These are phyloP conservation scores for Cairneyella variabilis DNA, from an alignment of 495 filamentous ascomycete genomes.

Conservation along the genomic window DNA sequence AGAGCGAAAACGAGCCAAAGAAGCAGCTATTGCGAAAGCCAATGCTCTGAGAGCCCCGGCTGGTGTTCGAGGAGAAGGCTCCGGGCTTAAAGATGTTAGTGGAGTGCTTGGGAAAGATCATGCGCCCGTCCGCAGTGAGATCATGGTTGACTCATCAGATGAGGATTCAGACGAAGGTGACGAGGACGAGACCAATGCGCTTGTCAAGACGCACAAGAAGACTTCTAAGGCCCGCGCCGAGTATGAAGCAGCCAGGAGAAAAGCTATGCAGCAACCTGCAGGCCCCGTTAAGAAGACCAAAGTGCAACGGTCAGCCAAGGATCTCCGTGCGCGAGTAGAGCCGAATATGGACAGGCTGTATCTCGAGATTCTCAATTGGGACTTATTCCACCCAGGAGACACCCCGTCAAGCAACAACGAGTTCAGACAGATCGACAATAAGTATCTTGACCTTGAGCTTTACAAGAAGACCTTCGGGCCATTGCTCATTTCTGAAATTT, in stretches of 20 bases:
- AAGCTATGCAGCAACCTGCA: constrained; percentile 44
- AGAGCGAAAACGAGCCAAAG: constrained; percentile 67
- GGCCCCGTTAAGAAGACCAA: constrained; percentile 79
- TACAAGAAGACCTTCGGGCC: constrained; percentile 92
- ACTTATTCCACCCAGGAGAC: constrained; percentile 83
- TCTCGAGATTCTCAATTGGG: constrained; percentile 82
- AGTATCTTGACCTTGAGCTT: constrained; percentile 66
- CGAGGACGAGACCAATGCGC: constrained; percentile 40
- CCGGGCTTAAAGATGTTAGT: constrained; percentile 64
- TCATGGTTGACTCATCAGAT: constrained; percentile 86
- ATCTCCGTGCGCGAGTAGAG: constrained; percentile 88
- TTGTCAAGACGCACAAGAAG: constrained; percentile 45
- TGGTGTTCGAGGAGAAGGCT: constrained; percentile 68
- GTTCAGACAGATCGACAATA: constrained; percentile 70
- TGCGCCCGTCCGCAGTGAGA: constrained; percentile 63
- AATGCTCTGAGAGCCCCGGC: constrained; percentile 55
- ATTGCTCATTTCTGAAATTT: constrained; percentile 86
- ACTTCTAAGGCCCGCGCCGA: constrained; percentile 43
- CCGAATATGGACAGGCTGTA: constrained; percentile 86
- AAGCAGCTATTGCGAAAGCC: constrained; percentile 60
- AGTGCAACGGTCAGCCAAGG: constrained; percentile 72
- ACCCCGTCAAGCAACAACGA: constrained; percentile 72
- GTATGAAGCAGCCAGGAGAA: constrained; percentile 51
- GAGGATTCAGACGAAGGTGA: constrained; percentile 63
- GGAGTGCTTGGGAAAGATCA: constrained; percentile 81